Percentiles rank a stretch among this genome's conserved stretches.
Evolutionary conservation across 2,329 filamentous ascomycete genomes (phyloP).

Genomic region (Leptodontidium sp.): DNA sequence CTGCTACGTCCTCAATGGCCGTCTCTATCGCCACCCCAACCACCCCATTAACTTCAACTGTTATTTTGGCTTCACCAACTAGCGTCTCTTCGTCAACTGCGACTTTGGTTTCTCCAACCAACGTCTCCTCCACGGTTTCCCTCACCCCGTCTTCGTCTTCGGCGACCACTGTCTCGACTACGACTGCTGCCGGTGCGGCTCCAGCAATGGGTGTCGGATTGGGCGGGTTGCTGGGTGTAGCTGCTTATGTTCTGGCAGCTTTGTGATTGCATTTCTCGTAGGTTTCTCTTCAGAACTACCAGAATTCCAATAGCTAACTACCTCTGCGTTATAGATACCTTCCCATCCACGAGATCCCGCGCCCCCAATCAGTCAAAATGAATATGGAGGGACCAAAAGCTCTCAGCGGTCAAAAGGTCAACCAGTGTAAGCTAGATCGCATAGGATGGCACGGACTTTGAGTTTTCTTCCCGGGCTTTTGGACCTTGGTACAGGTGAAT

Average conservation of each 20-base stretch:
- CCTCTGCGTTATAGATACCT: neutral
- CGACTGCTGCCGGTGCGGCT: constrained; percentile 15
- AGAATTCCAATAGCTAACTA: neutral
- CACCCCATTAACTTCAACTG: neutral
- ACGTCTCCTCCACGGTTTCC: neutral
- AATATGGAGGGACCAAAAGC: neutral
- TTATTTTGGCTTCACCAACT: neutral
- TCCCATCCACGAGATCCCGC: neutral
- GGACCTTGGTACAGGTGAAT: neutral
- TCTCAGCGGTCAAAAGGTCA: neutral
- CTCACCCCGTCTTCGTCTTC: neutral
- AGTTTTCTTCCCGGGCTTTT: neutral
- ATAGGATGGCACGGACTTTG: neutral
- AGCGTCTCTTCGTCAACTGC: neutral
- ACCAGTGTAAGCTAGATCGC: neutral
- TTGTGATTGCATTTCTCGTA: neutral
- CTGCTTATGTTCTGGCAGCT: neutral
- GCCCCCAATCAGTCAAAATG: neutral
- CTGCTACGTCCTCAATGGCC: neutral
- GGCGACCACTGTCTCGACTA: neutral
- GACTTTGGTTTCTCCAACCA: neutral
- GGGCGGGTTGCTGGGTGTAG: constrained; percentile 15
- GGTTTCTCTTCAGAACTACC: neutral
- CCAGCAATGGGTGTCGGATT: neutral
- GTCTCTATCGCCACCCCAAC: neutral